phyloP scores from a whole-genome alignment of 2,329 filamentous ascomycete species.

The Hymenoscyphus salicellus region DNA sequence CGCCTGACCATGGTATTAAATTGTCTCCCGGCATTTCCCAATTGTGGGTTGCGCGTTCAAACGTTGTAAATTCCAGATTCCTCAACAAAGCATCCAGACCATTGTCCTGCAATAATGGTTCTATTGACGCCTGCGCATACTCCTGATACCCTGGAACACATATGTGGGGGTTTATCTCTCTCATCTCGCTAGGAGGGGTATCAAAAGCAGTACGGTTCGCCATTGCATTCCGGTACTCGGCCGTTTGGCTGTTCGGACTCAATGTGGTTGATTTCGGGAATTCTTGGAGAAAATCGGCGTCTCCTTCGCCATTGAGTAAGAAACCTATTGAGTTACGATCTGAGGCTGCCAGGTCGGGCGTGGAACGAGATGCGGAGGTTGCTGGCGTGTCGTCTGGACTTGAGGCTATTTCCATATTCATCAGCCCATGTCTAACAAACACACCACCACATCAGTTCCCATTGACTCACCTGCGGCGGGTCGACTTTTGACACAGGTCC shows the following conservation, averaged over 20 bases:
- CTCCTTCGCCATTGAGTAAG: slow-evolving; percentile 32
- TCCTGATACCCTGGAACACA: slow-evolving; percentile 14
- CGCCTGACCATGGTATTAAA: slow-evolving; percentile 25
- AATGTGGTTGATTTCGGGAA: slow-evolving; percentile 31
- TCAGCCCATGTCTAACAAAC: slow-evolving; percentile 4
- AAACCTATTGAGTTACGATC: slow-evolving; percentile 37
- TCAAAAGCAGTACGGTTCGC: slow-evolving; percentile 12
- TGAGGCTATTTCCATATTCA: slow-evolving; percentile 17
- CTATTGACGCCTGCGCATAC: slow-evolving; percentile 14
- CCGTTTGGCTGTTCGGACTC: slow-evolving; percentile 21
- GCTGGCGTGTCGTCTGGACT: slow-evolving; percentile 26
- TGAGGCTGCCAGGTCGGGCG: slow-evolving; percentile 27
- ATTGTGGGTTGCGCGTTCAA: slow-evolving; percentile 28
- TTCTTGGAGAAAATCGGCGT: slow-evolving; percentile 32
- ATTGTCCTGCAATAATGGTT: slow-evolving; percentile 16
- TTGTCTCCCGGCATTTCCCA: slow-evolving; percentile 29
- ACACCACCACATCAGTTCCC: neutral
- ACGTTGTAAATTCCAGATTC: slow-evolving; percentile 31
- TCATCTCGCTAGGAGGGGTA: slow-evolving; percentile 3
- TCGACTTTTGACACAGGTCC: slow-evolving; percentile 32
- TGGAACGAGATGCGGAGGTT: slow-evolving; percentile 20
- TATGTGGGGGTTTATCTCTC: neutral
- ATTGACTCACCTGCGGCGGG: slow-evolving; percentile 20
- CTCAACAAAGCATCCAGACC: slow-evolving; percentile 28
- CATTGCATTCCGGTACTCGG: slow-evolving; percentile 15